Percentiles rank a stretch among this genome's conserved stretches.
Evolutionary conservation across 345 rosid genomes (phyloP).

Genomic region (Crucihimalaya himalaica): DNA sequence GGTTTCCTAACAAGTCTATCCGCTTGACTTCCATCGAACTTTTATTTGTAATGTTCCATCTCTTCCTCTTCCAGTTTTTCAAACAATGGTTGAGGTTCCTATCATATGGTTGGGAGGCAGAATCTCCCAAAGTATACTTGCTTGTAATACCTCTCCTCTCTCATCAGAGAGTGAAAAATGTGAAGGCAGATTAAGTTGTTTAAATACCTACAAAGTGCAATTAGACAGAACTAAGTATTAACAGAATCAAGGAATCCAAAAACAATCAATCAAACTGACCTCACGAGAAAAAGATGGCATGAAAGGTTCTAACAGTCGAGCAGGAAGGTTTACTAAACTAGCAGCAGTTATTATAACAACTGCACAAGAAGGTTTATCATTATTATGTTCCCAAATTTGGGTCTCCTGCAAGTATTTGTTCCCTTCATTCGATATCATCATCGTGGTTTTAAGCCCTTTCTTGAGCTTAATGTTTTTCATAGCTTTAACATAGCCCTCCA

Average conservation of each 20-base stretch:
- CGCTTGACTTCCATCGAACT: constrained; percentile 85
- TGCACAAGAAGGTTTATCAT: constrained; percentile 66
- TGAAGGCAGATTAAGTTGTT: constrained; percentile 73
- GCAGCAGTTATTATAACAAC: constrained; percentile 73
- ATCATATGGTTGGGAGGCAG: constrained; percentile 70
- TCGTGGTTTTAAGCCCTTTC: constrained; percentile 78
- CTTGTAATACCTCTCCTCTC: constrained; percentile 58
- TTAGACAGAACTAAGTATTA: too few species aligned
- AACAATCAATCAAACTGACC: neutral
- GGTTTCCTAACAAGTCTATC: too few species aligned
- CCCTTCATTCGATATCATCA: constrained; percentile 83
- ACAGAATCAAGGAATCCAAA: neutral
- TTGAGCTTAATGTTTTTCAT: constrained; percentile 95
- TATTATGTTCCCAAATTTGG: constrained; percentile 83
- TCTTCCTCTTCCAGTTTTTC: constrained; percentile 72
- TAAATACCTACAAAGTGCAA: constrained; percentile 67
- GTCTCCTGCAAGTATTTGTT: constrained; percentile 82
- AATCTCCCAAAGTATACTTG: constrained; percentile 76
- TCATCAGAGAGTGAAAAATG: constrained; percentile 67
- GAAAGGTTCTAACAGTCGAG: constrained; percentile 84
- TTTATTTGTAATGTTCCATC: constrained; percentile 55
- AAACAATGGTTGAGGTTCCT: constrained; percentile 72
- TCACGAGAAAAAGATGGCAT: constrained; percentile 77
- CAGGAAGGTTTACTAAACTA: constrained; percentile 81
- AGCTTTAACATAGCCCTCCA: constrained; percentile 68